These are phyloP conservation scores for Acmispon strigosus DNA, from an alignment of 306 rosid species.

Conservation along the genomic window DNA sequence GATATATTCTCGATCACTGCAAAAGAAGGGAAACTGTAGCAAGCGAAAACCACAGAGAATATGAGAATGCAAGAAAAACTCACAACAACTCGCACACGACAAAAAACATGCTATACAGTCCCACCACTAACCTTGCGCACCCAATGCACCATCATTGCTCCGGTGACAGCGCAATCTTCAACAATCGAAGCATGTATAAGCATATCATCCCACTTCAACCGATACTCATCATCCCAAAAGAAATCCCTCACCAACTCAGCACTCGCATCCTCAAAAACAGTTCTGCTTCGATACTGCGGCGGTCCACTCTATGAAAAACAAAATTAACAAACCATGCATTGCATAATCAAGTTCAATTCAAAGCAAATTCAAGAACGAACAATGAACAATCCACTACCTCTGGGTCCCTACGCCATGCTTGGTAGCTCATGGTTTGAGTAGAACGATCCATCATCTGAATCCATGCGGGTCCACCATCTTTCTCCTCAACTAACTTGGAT, in stretches of 20 bases:
- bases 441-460: constrained; percentile 94
- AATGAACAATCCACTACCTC: constrained; percentile 20
- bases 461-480: constrained; percentile 89
- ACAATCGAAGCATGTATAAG: constrained; percentile 29
- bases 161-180: constrained; percentile 32
- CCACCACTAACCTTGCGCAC: constrained; percentile 40
- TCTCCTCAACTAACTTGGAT: constrained; percentile 36
- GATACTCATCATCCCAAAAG: constrained; percentile 50
- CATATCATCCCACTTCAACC: constrained; percentile 54
- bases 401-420: constrained; percentile 58
- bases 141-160: constrained; percentile 54
- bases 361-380: not conserved
- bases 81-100: not conserved
- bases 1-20: constrained; percentile 63
- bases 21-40: constrained; percentile 62
- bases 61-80: constrained; percentile 17
- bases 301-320: constrained; percentile 35
- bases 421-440: constrained; percentile 60
- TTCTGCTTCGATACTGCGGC: constrained; percentile 51
- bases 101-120: not conserved
- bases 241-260: constrained; percentile 51
- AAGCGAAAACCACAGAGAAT: not conserved
- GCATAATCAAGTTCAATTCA: not conserved
- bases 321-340: not conserved
- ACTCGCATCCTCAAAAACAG: constrained; percentile 41